phyloP scores from a whole-genome alignment of 768 basidiomycete genomes.

The Tricholoma sp. region DNA sequence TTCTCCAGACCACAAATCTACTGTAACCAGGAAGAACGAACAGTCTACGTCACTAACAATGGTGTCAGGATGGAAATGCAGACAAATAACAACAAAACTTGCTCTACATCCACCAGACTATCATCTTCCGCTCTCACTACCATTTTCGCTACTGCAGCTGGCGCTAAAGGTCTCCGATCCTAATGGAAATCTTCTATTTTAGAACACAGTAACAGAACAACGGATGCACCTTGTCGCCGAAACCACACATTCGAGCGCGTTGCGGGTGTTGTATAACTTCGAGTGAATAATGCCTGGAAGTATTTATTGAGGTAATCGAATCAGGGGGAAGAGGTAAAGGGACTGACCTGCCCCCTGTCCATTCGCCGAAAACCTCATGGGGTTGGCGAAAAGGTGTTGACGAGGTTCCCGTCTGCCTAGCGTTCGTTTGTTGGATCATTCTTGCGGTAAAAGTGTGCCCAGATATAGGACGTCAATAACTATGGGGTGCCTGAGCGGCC shows the following conservation, averaged over 20 bases:
- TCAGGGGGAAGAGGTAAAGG: slow-evolving; percentile 5
- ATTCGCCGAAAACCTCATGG: slow-evolving; percentile 63
- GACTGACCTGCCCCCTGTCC: slow-evolving; percentile 58
- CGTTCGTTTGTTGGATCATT: slow-evolving; percentile 68
- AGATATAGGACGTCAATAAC: slow-evolving; percentile 8
- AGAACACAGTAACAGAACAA: slow-evolving; percentile 8
- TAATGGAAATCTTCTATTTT: slow-evolving; percentile 26
- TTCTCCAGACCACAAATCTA: slow-evolving; percentile 89
- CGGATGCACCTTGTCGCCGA: slow-evolving; percentile 80
- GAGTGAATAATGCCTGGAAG: slow-evolving; percentile 68
- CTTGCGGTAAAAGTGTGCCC: slow-evolving; percentile 1
- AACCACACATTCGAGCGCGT: slow-evolving; percentile 93
- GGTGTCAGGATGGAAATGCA: slow-evolving; percentile 1
- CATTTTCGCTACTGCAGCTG: slow-evolving; percentile 86
- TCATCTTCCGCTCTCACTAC: slow-evolving; percentile 65
- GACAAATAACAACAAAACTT: slow-evolving; percentile 25
- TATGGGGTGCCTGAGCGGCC: slow-evolving; percentile 10
- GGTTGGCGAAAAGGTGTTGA: slow-evolving; percentile 27
- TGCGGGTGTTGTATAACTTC: slow-evolving; percentile 85
- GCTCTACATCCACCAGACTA: slow-evolving; percentile 71
- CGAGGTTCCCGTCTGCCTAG: slow-evolving; percentile 32
- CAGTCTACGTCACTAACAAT: slow-evolving; percentile 69
- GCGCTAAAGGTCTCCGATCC: slow-evolving; percentile 91
- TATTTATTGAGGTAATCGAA: slow-evolving; percentile 12
- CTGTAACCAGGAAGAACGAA: slow-evolving; percentile 85